Evolutionary conservation across 148 eudicot species (phyloP).

Genomic region (Persicaria maculosa): DNA sequence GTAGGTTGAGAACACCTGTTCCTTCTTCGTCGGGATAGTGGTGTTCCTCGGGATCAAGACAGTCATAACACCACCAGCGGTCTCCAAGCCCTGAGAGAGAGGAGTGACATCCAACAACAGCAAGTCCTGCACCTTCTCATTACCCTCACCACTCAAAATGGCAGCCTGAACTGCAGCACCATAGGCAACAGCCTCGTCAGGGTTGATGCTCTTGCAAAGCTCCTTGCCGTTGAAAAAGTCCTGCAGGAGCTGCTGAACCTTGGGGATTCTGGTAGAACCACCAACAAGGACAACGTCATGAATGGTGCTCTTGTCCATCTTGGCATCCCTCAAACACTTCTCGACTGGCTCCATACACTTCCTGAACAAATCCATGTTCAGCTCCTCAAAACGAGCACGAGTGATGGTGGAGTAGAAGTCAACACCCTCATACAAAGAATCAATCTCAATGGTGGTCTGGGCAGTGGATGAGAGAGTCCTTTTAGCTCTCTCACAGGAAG

Average conservation of each 20-base stretch:
- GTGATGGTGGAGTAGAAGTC: slow-evolving; percentile 14
- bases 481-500: slow-evolving; percentile 8
- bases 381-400: slow-evolving; percentile 14
- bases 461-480: slow-evolving; percentile 11
- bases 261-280: slow-evolving; percentile 13
- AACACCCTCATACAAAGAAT: slow-evolving; percentile 12
- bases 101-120: slow-evolving; percentile 1
- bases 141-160: slow-evolving; percentile 9
- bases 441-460: slow-evolving; percentile 8
- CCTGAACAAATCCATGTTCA: slow-evolving; percentile 16
- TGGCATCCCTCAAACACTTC: slow-evolving; percentile 17
- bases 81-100: slow-evolving; percentile 6
- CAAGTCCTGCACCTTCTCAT: slow-evolving; percentile 8
- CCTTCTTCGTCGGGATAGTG: slow-evolving; percentile 16
- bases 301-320: slow-evolving; percentile 16
- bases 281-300: slow-evolving; percentile 16
- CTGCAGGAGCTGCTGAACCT: slow-evolving; percentile 13
- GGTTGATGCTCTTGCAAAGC: slow-evolving; percentile 17
- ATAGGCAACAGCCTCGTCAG: slow-evolving; percentile 14
- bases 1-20: slow-evolving; percentile 15
- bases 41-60: slow-evolving; percentile 18
- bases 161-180: slow-evolving; percentile 14
- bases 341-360: slow-evolving; percentile 18
- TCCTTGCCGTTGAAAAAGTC: slow-evolving; percentile 16
- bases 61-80: slow-evolving; percentile 16